These are phyloP conservation scores for Kalmanozyma brasiliensis DNA, from an alignment of 1,284 basidiomycete species.

Conservation along the genomic window DNA sequence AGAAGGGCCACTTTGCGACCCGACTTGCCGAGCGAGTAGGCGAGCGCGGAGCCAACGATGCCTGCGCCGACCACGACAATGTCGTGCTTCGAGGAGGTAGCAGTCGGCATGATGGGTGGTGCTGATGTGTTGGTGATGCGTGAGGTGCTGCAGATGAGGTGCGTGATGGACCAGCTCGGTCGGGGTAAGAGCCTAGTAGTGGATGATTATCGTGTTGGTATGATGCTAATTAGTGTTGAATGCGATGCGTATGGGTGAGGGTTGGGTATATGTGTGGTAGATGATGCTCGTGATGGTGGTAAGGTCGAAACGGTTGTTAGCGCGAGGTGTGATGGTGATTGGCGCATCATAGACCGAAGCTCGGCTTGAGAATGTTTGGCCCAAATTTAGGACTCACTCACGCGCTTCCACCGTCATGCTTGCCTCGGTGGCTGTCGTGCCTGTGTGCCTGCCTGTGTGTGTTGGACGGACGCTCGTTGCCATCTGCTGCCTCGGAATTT, in stretches of 20 bases:
- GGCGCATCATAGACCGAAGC: no score
- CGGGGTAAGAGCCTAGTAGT: constrained; percentile 22
- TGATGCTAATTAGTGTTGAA: no score
- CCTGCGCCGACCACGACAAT: constrained; percentile 65
- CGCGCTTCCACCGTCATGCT: constrained; percentile 3
- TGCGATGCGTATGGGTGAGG: no score
- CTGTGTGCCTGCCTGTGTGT: neutral
- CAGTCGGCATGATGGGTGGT: constrained; percentile 11
- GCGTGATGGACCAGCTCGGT: constrained; percentile 26
- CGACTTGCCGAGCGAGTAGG: constrained; percentile 61
- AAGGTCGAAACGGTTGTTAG: no score
- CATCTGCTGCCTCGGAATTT: neutral
- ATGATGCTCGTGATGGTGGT: no score
- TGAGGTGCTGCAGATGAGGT: neutral
- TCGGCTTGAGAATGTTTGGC: constrained; percentile 3
- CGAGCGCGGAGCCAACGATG: constrained; percentile 63
- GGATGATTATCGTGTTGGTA: neutral
- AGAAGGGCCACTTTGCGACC: constrained; percentile 71
- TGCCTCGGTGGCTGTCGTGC: no score
- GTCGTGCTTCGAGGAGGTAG: constrained; percentile 26
- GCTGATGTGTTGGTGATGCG: no score
- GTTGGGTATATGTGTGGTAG: no score
- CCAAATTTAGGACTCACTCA: constrained; percentile 17
- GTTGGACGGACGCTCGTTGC: no score
- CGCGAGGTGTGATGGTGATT: no score